phyloP scores from a whole-genome alignment of 768 basidiomycete species.

The Russula sp. region DNA sequence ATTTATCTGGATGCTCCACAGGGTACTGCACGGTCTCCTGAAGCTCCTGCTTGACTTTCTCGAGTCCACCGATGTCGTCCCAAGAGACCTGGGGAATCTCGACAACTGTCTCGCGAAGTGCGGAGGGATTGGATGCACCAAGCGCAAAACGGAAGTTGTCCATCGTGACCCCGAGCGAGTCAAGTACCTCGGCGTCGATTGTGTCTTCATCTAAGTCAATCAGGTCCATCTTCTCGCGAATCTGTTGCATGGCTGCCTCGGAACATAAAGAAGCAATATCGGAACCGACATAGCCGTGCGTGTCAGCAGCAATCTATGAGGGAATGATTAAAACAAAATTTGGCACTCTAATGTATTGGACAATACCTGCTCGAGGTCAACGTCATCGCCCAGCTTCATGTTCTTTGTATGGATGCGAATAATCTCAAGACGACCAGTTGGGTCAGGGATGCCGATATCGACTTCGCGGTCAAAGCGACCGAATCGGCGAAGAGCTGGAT shows the following conservation, averaged over 20 bases:
- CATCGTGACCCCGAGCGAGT: constrained; percentile 99
- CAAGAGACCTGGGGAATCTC: constrained; percentile 98
- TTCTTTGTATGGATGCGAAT: constrained; percentile 99
- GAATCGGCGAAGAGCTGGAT: constrained; percentile 97
- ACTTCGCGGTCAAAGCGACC: constrained; percentile 99
- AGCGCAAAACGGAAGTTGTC: constrained; percentile 99
- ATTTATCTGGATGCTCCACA: constrained; percentile 99
- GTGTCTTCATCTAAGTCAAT: constrained; percentile 97
- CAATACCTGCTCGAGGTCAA: constrained; percentile 89
- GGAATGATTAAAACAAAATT: constrained; percentile 21
- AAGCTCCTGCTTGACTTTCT: constrained; percentile 98
- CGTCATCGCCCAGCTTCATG: constrained; percentile 97
- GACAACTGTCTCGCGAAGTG: constrained; percentile 97
- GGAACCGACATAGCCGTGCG: constrained; percentile 98
- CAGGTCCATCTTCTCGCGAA: constrained; percentile 99
- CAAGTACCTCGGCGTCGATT: constrained; percentile 98
- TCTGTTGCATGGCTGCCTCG: constrained; percentile 99
- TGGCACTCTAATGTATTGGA: not conserved
- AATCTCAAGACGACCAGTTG: constrained; percentile 97
- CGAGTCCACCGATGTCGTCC: constrained; percentile 99
- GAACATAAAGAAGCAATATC: constrained; percentile 97
- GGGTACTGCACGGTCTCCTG: constrained; percentile 99
- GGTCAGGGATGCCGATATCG: constrained; percentile 99
- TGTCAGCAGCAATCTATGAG: constrained; percentile 91
- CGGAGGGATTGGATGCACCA: constrained; percentile 95